phyloP scores from a whole-genome alignment of 208 protist species.

The Strigomonas culicis region DNA sequence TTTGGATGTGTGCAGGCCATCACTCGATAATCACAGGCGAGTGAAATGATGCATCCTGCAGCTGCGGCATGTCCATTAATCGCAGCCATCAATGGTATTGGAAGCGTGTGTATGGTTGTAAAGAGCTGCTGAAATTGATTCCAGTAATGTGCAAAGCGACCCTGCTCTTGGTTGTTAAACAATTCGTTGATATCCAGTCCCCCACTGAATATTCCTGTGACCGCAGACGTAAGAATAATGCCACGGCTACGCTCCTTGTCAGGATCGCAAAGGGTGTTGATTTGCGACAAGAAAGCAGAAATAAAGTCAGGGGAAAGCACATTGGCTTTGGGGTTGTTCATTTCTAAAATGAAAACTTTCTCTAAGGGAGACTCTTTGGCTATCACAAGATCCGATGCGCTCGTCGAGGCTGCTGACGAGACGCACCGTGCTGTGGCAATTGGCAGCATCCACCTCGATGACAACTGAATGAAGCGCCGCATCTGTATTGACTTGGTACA shows the following conservation, averaged over 20 bases:
- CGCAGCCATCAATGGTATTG: constrained; percentile 56
- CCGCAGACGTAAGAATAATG: constrained; percentile 60
- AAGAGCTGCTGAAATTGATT: constrained; percentile 66
- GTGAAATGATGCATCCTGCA: constrained; percentile 61
- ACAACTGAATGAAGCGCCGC: background rate
- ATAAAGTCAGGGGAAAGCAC: constrained; percentile 44
- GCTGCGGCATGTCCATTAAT: constrained; percentile 70
- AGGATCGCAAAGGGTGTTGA: constrained; percentile 48
- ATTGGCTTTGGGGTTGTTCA: constrained; percentile 51
- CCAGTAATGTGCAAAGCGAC: constrained; percentile 61
- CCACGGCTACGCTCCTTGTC: constrained; percentile 42
- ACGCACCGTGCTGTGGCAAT: background rate
- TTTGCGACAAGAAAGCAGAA: constrained; percentile 30
- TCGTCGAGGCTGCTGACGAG: background rate
- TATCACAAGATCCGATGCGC: constrained; percentile 17
- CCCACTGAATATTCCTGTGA: constrained; percentile 45
- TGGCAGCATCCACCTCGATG: too few relatives aligned
- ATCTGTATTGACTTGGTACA: constrained; percentile 1
- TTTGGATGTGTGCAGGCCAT: constrained; percentile 43
- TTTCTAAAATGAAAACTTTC: constrained; percentile 41
- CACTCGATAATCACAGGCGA: constrained; percentile 70
- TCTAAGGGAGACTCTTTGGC: constrained; percentile 46
- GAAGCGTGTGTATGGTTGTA: constrained; percentile 60
- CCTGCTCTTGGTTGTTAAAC: constrained; percentile 23
- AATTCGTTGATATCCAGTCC: constrained; percentile 60